Evolutionary conservation across 169 alveolate species (phyloP).

Genomic region (Eimeria sp.): DNA sequence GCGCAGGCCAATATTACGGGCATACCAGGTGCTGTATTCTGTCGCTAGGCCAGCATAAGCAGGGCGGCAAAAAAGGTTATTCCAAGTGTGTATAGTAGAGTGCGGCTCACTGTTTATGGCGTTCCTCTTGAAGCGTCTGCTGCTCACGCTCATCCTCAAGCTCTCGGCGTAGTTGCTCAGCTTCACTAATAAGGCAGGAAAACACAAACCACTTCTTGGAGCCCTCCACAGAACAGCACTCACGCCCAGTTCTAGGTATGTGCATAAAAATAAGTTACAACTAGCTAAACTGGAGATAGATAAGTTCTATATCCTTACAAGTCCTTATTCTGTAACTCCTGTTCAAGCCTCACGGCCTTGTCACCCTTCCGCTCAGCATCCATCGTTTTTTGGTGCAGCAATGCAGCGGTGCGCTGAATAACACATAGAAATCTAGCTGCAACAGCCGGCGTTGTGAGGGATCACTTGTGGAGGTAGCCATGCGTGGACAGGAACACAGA

Average conservation of each 20-base stretch:
- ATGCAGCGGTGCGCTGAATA: conserved; percentile 37
- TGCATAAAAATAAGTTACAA: not conserved
- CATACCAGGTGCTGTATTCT: not conserved
- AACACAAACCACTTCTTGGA: not conserved
- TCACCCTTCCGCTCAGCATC: conserved; percentile 73
- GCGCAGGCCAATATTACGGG: not conserved
- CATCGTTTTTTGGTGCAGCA: conserved; percentile 66
- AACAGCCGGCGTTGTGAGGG: not conserved
- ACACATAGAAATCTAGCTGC: not conserved
- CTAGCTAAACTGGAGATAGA: not conserved
- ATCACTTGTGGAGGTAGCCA: not conserved
- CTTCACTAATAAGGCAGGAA: conserved; percentile 26
- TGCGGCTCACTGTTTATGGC: conserved; percentile 36
- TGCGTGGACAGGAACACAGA: not conserved
- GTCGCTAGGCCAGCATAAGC: not conserved
- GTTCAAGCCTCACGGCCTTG: conserved; percentile 65
- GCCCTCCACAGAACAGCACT: not conserved
- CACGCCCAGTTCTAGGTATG: not conserved
- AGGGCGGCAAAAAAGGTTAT: too few relatives aligned
- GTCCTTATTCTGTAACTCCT: conserved; percentile 69
- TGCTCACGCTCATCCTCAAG: conserved; percentile 74
- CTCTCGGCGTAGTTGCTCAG: conserved; percentile 72
- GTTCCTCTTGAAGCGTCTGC: conserved; percentile 68
- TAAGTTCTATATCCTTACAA: not conserved
- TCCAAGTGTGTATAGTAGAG: not conserved